Evolutionary conservation across 2,329 filamentous ascomycete species (phyloP), one percentile per base, ranked within the genome.

Genomic region (Boeremia lycopersici): DNA sequence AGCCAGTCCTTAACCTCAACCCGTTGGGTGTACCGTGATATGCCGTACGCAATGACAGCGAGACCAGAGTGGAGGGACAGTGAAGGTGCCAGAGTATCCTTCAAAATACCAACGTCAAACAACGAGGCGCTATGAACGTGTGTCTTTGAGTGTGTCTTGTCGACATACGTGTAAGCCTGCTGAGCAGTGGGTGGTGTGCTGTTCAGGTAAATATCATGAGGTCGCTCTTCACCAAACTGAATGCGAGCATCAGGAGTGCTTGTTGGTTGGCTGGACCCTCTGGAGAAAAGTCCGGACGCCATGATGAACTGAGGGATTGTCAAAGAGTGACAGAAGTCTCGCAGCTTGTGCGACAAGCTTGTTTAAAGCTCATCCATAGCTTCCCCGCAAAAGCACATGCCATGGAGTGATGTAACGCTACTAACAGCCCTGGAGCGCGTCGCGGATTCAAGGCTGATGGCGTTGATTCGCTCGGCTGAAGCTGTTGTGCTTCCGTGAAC

Each of bases 1-100:
- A 84, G 70, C 76, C 80, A 84, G 66, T 87, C 84, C 63, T 87
- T 87, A n/a, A 79, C 74, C 51, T 86, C 84, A 9, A 82, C 78
- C n/a, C 79, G 77, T 62, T 84, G 71, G 7, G 82, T 84, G 44
- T 80, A 77, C 23, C 82, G 76, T 1, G 81, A 81, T 28, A 79
- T 74, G 8, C 77, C 77, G 63, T 83, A 87, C 0, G 83, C 78
- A 29, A 82, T 76, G 28, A 81, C 61, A 9, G 82, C 78, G 11
- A 86, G 76, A 4, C 80, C 77, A 0, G 81, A 77, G 58, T 86
- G 82, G 0, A 86, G 71, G 0, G 77, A 76, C 33, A 86, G 73
- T 0, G 82, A 85, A 0, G 84, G 84, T 3, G 84, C 73, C 2
- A 86, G 68, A 2, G 81, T 81, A 15, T 81, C 78, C 59, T 78